Percentiles rank a stretch among this genome's conserved stretches.
Evolutionary conservation across 768 basidiomycete genomes (phyloP).

Genomic region (Mycena rosella): DNA sequence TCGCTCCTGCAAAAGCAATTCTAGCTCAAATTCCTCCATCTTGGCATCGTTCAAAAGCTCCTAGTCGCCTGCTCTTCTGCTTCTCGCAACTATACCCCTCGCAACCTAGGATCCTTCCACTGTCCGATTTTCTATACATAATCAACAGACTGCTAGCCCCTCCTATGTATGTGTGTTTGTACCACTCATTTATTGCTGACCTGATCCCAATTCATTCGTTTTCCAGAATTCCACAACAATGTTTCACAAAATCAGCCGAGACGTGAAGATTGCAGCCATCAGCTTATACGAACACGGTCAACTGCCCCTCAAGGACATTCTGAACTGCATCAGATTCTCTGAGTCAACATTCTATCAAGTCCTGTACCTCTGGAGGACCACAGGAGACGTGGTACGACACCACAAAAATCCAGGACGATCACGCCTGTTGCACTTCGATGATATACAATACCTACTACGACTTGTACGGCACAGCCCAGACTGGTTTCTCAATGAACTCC

Average conservation of each 20-base stretch:
- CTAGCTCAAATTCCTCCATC: no score
- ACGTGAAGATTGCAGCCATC: conserved; percentile 48
- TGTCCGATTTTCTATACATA: no score
- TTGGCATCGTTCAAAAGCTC: no score
- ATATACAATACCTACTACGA: conserved; percentile 36
- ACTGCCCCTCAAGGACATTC: conserved; percentile 41
- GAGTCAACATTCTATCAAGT: conserved; percentile 39
- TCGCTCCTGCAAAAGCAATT: no score
- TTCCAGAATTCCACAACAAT: no score
- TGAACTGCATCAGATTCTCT: conserved; percentile 40
- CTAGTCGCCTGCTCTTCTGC: no score
- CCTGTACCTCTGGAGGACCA: conserved; percentile 45
- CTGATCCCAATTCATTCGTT: no score
- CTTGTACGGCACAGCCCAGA: conserved; percentile 39
- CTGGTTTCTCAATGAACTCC: conserved; percentile 52
- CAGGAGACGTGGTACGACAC: conserved; percentile 43
- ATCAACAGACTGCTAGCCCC: no score
- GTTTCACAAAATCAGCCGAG: conserved; percentile 38
- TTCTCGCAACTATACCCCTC: no score
- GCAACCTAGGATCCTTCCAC: no score
- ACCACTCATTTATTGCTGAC: no score
- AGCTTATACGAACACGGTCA: conserved; percentile 38
- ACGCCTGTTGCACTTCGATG: conserved; percentile 25
- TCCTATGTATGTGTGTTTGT: no score
- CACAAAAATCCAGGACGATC: neutral